These are phyloP conservation scores for Erodium maritimum DNA, from an alignment of 345 rosid species.

Conservation along the genomic window DNA sequence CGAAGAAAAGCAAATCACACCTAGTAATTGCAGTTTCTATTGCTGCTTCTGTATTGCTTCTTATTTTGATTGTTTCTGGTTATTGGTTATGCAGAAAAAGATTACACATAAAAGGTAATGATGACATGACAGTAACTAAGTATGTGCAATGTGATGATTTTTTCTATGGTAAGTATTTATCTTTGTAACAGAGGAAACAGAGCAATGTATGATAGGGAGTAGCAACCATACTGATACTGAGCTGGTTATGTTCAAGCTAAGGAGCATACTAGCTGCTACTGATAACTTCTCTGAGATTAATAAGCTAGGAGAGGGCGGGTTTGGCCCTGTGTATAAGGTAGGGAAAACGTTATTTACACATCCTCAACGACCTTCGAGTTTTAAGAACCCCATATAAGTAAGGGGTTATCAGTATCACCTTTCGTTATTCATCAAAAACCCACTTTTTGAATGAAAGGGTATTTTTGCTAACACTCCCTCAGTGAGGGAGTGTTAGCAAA, in stretches of 20 bases:
- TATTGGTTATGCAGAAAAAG: background rate
- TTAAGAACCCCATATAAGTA: too few relatives aligned
- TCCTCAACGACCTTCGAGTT: too few relatives aligned
- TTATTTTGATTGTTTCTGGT: background rate
- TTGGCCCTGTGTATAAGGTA: slow-evolving; percentile 22
- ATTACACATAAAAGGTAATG: background rate
- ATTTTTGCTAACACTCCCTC: too few relatives aligned
- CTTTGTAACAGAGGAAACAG: background rate
- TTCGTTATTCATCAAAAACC: too few relatives aligned
- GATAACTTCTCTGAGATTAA: slow-evolving; percentile 20
- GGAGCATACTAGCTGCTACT: slow-evolving; percentile 22
- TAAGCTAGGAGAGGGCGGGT: slow-evolving; percentile 21
- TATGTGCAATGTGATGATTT: too few relatives aligned
- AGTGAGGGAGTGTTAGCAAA: too few relatives aligned
- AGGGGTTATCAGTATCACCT: too few relatives aligned
- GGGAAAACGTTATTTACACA: too few relatives aligned
- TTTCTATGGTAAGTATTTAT: too few relatives aligned
- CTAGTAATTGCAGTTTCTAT: background rate
- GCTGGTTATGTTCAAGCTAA: slow-evolving; percentile 3
- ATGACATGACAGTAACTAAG: too few relatives aligned
- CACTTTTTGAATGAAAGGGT: too few relatives aligned
- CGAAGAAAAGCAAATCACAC: background rate
- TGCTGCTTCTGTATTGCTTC: background rate
- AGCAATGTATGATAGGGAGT: background rate
- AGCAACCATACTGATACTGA: background rate